Conservation (phyloP, 768 basidiomycete species). For the Suillus weaverae region DNA sequence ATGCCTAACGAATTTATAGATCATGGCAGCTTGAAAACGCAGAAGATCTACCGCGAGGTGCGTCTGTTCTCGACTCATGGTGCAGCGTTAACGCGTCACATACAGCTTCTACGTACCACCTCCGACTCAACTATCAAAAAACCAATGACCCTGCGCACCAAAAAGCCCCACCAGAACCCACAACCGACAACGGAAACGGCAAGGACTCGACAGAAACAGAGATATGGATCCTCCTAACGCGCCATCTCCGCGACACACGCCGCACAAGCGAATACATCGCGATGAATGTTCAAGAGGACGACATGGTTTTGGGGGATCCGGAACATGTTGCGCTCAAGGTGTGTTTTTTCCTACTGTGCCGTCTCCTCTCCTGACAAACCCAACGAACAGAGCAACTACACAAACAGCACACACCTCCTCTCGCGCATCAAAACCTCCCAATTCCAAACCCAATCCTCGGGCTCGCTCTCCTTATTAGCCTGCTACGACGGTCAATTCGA, state of each 20-base stretch:
- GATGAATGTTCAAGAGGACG: constrained; percentile 42
- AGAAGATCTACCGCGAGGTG: constrained; percentile 31
- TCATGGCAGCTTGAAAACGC: constrained; percentile 48
- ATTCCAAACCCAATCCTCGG: constrained; percentile 12
- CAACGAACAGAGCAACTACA: constrained; percentile 36
- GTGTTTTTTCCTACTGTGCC: background rate
- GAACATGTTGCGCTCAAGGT: constrained; percentile 43
- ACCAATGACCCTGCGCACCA: background rate
- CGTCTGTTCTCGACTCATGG: constrained; percentile 24
- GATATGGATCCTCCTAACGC: constrained; percentile 79
- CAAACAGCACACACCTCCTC: constrained; percentile 47
- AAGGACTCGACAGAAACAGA: constrained; percentile 31
- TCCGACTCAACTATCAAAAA: constrained; percentile 40
- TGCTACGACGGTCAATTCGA: constrained; percentile 68
- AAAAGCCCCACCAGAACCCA: constrained; percentile 10
- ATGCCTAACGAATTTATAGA: constrained; percentile 16
- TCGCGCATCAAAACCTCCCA: constrained; percentile 11
- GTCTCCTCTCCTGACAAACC: background rate
- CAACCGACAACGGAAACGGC: background rate
- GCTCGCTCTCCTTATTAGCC: constrained; percentile 53
- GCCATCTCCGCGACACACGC: constrained; percentile 67
- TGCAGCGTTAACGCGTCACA: background rate
- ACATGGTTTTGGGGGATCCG: constrained; percentile 34
- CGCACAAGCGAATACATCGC: constrained; percentile 68
- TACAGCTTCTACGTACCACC: constrained; percentile 40